phyloP scores from a whole-genome alignment of 345 rosid genomes.

The Bruguiera parviflora region DNA sequence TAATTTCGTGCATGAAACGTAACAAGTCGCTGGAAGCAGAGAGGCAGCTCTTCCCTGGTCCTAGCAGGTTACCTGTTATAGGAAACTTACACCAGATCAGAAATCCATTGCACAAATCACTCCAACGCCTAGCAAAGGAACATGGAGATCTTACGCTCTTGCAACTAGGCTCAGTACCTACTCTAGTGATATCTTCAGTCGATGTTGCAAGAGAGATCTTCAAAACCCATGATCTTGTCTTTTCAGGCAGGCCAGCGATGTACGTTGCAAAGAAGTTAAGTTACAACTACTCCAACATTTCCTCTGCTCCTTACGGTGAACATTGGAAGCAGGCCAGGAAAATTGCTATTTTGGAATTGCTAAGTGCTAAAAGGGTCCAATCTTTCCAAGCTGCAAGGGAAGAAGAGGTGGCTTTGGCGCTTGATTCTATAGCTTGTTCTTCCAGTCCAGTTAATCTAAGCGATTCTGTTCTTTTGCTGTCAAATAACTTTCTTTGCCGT shows the following conservation, averaged over 20 bases:
- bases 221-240: slow-evolving; percentile 34
- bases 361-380: slow-evolving; percentile 38
- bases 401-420: slow-evolving; percentile 30
- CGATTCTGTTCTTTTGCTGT: slow-evolving; percentile 8
- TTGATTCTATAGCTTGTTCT: slow-evolving; percentile 17
- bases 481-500: slow-evolving; percentile 33
- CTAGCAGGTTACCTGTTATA: slow-evolving; percentile 37
- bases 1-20: too few relatives aligned
- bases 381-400: slow-evolving; percentile 28
- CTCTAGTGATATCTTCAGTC: slow-evolving; percentile 39
- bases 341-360: slow-evolving; percentile 30
- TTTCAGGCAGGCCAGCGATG: slow-evolving; percentile 34
- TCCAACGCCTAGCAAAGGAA: slow-evolving; percentile 27
- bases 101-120: slow-evolving; percentile 22
- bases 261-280: slow-evolving; percentile 15
- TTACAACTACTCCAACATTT: slow-evolving; percentile 24
- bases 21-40: background rate
- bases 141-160: slow-evolving; percentile 44
- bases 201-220: slow-evolving; percentile 33
- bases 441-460: slow-evolving; percentile 27
- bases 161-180: slow-evolving; percentile 38
- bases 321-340: slow-evolving; percentile 39
- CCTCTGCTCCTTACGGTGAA: slow-evolving; percentile 35
- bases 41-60: slow-evolving; percentile 37
- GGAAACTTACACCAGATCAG: slow-evolving; percentile 40